These are phyloP conservation scores for Hypoxylon intermedium DNA, from an alignment of 495 filamentous ascomycete genomes.

Conservation along the genomic window DNA sequence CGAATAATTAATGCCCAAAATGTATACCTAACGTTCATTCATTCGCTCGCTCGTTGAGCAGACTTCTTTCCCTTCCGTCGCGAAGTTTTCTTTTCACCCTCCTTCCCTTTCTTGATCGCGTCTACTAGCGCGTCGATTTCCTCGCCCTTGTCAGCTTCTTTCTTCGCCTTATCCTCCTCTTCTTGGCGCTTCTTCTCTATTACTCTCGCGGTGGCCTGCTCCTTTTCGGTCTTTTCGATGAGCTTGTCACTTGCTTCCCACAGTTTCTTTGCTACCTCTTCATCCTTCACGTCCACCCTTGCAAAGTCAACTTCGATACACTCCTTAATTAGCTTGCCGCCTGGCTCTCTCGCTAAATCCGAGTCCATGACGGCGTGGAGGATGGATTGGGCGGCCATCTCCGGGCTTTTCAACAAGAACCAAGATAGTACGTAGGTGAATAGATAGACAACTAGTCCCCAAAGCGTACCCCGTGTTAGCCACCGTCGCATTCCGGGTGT, in stretches of 20 bases:
- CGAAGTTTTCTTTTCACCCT: conserved; percentile 42
- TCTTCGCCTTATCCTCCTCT: conserved; percentile 52
- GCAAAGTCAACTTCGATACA: conserved; percentile 76
- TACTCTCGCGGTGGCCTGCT: conserved; percentile 71
- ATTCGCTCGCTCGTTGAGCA: conserved; percentile 6
- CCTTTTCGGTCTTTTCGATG: conserved; percentile 83
- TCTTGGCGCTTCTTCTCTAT: conserved; percentile 72
- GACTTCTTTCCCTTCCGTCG: conserved; percentile 50
- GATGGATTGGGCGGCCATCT: conserved; percentile 85
- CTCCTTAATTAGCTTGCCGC: conserved; percentile 84
- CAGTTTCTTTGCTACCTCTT: conserved; percentile 77
- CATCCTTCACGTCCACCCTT: conserved; percentile 77
- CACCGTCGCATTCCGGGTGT: conserved; percentile 88
- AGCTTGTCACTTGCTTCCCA: conserved; percentile 89
- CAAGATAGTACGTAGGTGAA: conserved; percentile 81
- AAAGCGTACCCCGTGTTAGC: conserved; percentile 81
- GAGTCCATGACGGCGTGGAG: conserved; percentile 85
- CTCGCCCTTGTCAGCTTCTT: conserved; percentile 53
- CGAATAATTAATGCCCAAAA: not conserved
- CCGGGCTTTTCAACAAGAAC: conserved; percentile 82
- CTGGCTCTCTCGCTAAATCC: conserved; percentile 63
- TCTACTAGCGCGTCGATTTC: conserved; percentile 54
- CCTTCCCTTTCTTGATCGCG: conserved; percentile 50
- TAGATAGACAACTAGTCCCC: conserved; percentile 81
- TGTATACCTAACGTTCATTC: conserved; percentile 5